Evolutionary conservation across 2,329 filamentous ascomycete species (phyloP).

Genomic region (Cordyceps militaris): DNA sequence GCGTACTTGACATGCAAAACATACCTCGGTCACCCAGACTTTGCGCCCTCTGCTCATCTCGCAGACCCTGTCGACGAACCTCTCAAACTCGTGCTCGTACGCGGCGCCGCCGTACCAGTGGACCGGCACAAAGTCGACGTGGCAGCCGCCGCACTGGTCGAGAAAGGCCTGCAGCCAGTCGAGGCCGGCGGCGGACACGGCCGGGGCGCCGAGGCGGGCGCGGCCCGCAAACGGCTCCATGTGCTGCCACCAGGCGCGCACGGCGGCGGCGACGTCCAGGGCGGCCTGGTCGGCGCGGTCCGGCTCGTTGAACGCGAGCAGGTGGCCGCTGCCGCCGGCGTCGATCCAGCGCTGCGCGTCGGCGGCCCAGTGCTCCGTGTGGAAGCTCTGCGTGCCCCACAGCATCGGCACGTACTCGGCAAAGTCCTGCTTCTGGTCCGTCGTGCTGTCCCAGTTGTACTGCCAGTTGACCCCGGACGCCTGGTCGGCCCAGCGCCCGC

Average conservation of each 20-base stretch:
- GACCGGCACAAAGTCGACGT: constrained; percentile 37
- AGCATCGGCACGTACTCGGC: constrained; percentile 22
- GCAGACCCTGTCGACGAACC: constrained; percentile 33
- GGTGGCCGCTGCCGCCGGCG: constrained; percentile 16
- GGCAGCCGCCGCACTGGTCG: constrained; percentile 32
- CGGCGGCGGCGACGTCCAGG: constrained; percentile 29
- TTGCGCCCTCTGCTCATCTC: constrained; percentile 26
- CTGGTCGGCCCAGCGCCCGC: constrained; percentile 12
- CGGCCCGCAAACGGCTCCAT: constrained; percentile 38
- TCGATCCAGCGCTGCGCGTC: constrained; percentile 14
- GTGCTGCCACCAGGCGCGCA: constrained; percentile 31
- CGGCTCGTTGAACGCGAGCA: constrained; percentile 22
- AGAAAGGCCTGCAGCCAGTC: constrained; percentile 37
- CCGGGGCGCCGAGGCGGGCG: constrained; percentile 38
- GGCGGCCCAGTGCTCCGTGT: constrained; percentile 16
- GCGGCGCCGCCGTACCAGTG: constrained; percentile 39
- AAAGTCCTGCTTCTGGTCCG: constrained; percentile 17
- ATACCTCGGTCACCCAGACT: constrained; percentile 38
- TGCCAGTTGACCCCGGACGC: constrained; percentile 18
- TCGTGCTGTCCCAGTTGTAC: constrained; percentile 22
- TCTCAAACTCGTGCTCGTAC: constrained; percentile 34
- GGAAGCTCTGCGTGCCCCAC: constrained; percentile 17
- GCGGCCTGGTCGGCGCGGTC: constrained; percentile 18
- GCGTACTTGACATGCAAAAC: not conserved
- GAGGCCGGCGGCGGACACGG: constrained; percentile 40